Evolutionary conservation across 2,329 filamentous ascomycete species (phyloP).

Genomic region (Blumeriella jaapii): DNA sequence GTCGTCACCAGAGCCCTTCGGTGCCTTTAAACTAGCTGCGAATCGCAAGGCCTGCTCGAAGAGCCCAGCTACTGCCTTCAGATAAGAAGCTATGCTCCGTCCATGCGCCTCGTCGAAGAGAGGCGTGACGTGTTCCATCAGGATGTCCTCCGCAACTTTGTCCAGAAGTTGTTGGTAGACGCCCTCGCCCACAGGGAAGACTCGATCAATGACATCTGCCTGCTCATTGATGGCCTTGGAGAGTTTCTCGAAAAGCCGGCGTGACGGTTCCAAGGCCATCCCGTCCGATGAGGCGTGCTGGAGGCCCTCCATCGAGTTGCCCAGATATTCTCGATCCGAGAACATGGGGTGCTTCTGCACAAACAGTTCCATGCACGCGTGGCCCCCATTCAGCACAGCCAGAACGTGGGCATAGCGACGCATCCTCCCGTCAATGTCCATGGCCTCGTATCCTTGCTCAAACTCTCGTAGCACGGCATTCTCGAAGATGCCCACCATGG

Average conservation of each 20-base stretch:
- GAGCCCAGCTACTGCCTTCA: slow-evolving; percentile 76
- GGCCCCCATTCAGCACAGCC: slow-evolving; percentile 68
- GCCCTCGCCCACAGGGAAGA: slow-evolving; percentile 60
- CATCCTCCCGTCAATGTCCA: slow-evolving; percentile 85
- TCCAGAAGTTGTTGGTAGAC: slow-evolving; percentile 73
- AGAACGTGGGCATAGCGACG: slow-evolving; percentile 79
- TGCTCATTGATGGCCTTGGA: slow-evolving; percentile 73
- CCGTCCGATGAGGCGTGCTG: slow-evolving; percentile 53
- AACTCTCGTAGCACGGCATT: slow-evolving; percentile 85
- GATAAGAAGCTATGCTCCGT: slow-evolving; percentile 61
- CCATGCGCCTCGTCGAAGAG: slow-evolving; percentile 82
- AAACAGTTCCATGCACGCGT: slow-evolving; percentile 70
- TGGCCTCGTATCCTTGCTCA: slow-evolving; percentile 78
- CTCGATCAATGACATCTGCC: slow-evolving; percentile 63
- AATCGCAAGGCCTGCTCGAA: slow-evolving; percentile 81
- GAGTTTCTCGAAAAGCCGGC: slow-evolving; percentile 67
- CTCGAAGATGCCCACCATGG: slow-evolving; percentile 76
- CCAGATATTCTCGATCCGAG: slow-evolving; percentile 56
- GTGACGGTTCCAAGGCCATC: slow-evolving; percentile 69
- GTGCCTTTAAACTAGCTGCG: slow-evolving; percentile 56
- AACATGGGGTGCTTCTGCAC: slow-evolving; percentile 83
- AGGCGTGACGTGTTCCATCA: slow-evolving; percentile 76
- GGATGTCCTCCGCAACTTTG: slow-evolving; percentile 67
- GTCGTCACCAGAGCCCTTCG: slow-evolving; percentile 47
- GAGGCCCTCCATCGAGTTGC: slow-evolving; percentile 72